Base-by-base conservation (phyloP, 345 rosid genomes). In the Trapa bicornis region DNA sequence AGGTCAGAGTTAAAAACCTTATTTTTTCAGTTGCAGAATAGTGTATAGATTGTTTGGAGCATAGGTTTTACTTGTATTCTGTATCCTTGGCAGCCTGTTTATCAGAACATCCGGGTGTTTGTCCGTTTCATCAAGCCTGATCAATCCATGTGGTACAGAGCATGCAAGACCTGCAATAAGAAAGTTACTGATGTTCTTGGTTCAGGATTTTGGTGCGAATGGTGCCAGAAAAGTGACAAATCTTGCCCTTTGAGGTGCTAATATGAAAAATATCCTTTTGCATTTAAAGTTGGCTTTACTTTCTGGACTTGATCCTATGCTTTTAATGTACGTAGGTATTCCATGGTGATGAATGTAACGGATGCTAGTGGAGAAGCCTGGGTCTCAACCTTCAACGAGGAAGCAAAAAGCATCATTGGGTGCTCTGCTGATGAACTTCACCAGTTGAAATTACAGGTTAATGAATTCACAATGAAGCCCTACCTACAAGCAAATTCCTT, bases 151-250 rank as follows among this genome's bases (percentile, higher is more conserved):
- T 93, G 97, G 97, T 93, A 93, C 75, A 87, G 86, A 22, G 97
- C 95, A 61, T 93, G 98, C 77, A 93, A 93, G 77, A 82, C 91
- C 22, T 93, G 98, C 80, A 88, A 87, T 82, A 93, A 87, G 81
- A 93, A 93, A 73, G 97, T 93, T 54, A 93, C 94, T 3, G 97
- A 87, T 72, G 89, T 86, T n/a, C 47, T 90, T 35, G 96, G 84
- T 70, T 87, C 97, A 64, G 97, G 98, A 47, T 93, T 84, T 70
- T 93, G 97, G 97, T 93, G 98, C 73, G 98, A 93, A 78, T 90
- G 91, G 62, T 93, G 98, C 80, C 97, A 93, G 82, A 90, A 84
- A 75, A 90, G 77, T 69, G 90, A 88, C 48, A 83, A 82, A 47
- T 92, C 88, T 65, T 90, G 94, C 71, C 81, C 72, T 69, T 69